These are phyloP conservation scores for Parathielavia appendiculata DNA, from an alignment of 495 filamentous ascomycete species.

Conservation along the genomic window DNA sequence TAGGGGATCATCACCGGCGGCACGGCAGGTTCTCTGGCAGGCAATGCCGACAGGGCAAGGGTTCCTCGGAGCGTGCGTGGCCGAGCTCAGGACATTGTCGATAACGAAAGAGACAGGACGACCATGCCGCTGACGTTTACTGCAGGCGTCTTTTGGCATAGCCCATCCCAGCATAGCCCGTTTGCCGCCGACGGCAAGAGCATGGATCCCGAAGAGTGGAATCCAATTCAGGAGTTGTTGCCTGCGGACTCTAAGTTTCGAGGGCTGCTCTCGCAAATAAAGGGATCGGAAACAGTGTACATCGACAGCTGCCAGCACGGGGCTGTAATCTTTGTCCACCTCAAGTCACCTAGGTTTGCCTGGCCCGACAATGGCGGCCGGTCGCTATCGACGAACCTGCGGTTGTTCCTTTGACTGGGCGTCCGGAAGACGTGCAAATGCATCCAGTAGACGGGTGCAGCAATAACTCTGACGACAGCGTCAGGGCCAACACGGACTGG, in stretches of 20 bases:
- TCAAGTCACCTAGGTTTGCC: background rate
- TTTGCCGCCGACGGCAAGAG: background rate
- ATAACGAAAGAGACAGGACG: background rate
- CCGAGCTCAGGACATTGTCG: background rate
- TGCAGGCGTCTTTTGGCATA: background rate
- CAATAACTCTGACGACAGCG: background rate
- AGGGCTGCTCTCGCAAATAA: background rate
- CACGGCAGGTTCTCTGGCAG: background rate
- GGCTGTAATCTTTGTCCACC: background rate
- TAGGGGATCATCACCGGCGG: background rate
- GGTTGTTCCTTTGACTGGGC: background rate
- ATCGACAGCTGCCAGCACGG: background rate
- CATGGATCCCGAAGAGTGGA: background rate
- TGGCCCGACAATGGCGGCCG: background rate
- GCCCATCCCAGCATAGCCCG: background rate
- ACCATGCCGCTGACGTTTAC: background rate
- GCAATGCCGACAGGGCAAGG: background rate
- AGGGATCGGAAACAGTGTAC: background rate
- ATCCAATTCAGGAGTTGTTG: background rate
- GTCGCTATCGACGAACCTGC: background rate
- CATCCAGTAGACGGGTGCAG: background rate
- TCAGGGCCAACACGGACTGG: background rate
- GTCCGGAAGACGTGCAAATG: background rate
- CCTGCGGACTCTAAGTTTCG: background rate
- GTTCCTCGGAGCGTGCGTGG: background rate